Base-by-base conservation (phyloP, 257 asterid species). In the Mentha longifolia region DNA sequence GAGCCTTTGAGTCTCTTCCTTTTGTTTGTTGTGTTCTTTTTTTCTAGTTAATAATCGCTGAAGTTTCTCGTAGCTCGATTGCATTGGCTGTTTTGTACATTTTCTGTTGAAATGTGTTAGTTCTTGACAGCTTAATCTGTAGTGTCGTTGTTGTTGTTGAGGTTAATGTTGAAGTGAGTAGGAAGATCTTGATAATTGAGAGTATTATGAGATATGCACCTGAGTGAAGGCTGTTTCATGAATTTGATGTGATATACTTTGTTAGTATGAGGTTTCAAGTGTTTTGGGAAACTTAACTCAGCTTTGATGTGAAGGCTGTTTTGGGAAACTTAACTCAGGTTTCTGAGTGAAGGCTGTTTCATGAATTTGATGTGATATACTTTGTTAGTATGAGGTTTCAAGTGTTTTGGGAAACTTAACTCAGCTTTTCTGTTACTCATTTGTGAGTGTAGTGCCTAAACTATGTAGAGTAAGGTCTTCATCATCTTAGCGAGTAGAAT, bases 1-100 rank as follows among this genome's bases (percentile, higher is more conserved):
- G 85, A 85, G 96, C 78, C 51, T 72, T 79, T 65, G 43, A 3
- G 17, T 61, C 41, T 39, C 37, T 80, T 14, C 8, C 22, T 15
- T 22, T 30, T 7, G 12, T 43, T 65, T 43, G 5, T 72, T 70
- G 19, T 66, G 51, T 42, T 57, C 0, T 41, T 1, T 35, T 72
- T 22, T 33, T 5, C 49, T 49, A 49, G 17, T 58, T 20, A 25
- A n/a, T 4, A 3, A 15, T 71, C 16, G 1, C 14, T 71, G 45
- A 61, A 14, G 41, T 61, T 61, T 14, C 69, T 47, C 9, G 7
- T 60, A 12, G 17, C 30, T 31, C 67, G 79, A 58, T 11, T 51
- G 6, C 16, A 11, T 75, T 35, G 46, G 20, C 76, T 39, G 52
- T 19, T 35, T 60, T 17, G 41, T 65, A 10, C 57, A n/a, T 62